Evolutionary conservation across 352 stramenopile genomes (phyloP).

Genomic region (Thraustochytrium sp.): DNA sequence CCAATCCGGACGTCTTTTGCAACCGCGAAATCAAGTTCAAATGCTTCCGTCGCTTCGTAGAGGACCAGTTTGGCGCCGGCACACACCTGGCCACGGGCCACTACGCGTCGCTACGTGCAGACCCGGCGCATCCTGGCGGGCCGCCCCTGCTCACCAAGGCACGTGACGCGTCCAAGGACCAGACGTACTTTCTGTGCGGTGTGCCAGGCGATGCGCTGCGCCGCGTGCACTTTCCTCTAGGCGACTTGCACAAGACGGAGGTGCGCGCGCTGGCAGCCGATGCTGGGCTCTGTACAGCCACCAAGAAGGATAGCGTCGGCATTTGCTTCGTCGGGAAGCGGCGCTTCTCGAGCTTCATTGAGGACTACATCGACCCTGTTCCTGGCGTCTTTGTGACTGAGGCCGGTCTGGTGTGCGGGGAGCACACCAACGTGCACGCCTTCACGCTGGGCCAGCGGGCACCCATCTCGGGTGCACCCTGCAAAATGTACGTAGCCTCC

Average conservation of each 20-base stretch:
- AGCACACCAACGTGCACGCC: background rate
- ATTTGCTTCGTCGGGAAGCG: conserved; percentile 98
- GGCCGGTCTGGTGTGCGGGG: background rate
- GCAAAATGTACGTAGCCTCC: conserved; percentile 1
- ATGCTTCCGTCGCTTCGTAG: conserved; percentile 83
- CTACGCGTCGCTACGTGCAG: conserved; percentile 74
- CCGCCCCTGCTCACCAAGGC: conserved; percentile 69
- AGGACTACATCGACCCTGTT: conserved; percentile 46
- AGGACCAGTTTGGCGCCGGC: conserved; percentile 69
- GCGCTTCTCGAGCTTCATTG: conserved; percentile 81
- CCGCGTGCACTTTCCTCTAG: conserved; percentile 88
- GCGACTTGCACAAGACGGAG: conserved; percentile 77
- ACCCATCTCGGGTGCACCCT: background rate
- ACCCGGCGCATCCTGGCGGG: background rate
- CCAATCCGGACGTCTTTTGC: conserved; percentile 90
- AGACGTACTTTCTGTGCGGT: conserved; percentile 93
- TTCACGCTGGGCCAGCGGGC: conserved; percentile 17
- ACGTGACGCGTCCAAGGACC: conserved; percentile 82
- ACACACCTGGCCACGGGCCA: conserved; percentile 89
- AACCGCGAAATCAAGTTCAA: conserved; percentile 98
- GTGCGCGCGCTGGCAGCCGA: conserved; percentile 79
- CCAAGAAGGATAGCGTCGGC: conserved; percentile 90
- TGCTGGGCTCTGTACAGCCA: conserved; percentile 71
- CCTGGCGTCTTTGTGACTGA: conserved; percentile 31
- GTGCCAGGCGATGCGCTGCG: conserved; percentile 57